A percentile compares a stretch with the other conserved stretches of the same genome.
Evolutionary conservation across 495 filamentous ascomycete genomes (phyloP).

Genomic region (Xanthoparmelia taractica): DNA sequence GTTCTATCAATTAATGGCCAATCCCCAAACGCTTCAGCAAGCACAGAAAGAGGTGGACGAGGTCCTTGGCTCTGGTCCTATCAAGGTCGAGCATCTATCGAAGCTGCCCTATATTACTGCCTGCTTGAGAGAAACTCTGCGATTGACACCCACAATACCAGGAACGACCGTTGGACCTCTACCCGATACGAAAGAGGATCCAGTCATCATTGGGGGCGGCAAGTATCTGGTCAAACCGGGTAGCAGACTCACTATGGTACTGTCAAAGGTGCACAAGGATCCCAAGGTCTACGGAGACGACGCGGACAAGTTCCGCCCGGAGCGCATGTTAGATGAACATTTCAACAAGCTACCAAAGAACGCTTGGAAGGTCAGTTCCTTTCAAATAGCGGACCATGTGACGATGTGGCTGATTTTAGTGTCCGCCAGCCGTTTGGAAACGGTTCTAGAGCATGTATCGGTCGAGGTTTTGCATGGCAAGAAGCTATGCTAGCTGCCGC

Average conservation of each 20-base stretch:
- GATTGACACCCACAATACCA: slow-evolving; percentile 54
- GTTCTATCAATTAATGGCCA: slow-evolving; percentile 55
- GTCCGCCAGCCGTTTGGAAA: slow-evolving; percentile 44
- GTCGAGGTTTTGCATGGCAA: slow-evolving; percentile 61
- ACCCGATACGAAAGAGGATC: slow-evolving; percentile 45
- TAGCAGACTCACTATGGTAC: slow-evolving; percentile 31
- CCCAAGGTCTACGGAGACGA: slow-evolving; percentile 56
- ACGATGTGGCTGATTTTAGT: background rate
- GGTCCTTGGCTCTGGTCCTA: slow-evolving; percentile 55
- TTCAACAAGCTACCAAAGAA: slow-evolving; percentile 51
- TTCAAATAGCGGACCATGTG: background rate
- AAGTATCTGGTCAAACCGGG: slow-evolving; percentile 2
- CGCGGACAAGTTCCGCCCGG: slow-evolving; percentile 55
- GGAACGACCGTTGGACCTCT: slow-evolving; percentile 37
- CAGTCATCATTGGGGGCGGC: slow-evolving; percentile 24
- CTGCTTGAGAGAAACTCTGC: slow-evolving; percentile 62
- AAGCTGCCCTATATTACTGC: slow-evolving; percentile 60
- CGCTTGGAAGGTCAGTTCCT: slow-evolving; percentile 45
- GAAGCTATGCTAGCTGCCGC: slow-evolving; percentile 49
- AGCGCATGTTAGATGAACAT: slow-evolving; percentile 56
- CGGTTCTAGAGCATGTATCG: slow-evolving; percentile 59
- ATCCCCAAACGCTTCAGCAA: slow-evolving; percentile 49
- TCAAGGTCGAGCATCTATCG: slow-evolving; percentile 59
- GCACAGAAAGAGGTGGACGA: slow-evolving; percentile 61
- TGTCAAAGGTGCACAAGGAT: slow-evolving; percentile 58